Evolutionary conservation across 169 alveolate species (phyloP).

Genomic region (Plasmodium blacklocki): DNA sequence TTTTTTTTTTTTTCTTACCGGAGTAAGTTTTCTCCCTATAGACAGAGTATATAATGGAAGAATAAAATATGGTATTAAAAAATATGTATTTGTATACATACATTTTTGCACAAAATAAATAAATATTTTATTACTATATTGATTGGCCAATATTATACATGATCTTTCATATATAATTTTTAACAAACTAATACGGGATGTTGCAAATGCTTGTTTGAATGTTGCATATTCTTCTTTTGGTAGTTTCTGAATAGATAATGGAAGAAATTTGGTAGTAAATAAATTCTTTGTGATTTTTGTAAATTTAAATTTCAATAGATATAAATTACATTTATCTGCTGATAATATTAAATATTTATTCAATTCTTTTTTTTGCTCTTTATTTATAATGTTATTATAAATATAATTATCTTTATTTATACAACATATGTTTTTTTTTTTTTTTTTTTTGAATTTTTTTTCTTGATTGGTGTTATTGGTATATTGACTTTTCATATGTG

Average conservation of each 20-base stretch:
- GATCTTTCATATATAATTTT: slow-evolving; percentile 74
- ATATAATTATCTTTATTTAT: slow-evolving; percentile 4
- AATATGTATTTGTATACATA: slow-evolving; percentile 56
- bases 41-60: slow-evolving; percentile 44
- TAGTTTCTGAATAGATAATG: slow-evolving; percentile 17
- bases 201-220: not conserved
- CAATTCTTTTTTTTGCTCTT: slow-evolving; percentile 53
- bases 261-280: slow-evolving; percentile 55
- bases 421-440: slow-evolving; percentile 16
- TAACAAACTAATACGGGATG: slow-evolving; percentile 73
- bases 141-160: slow-evolving; percentile 65
- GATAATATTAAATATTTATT: slow-evolving; percentile 46
- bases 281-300: slow-evolving; percentile 50
- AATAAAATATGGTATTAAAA: slow-evolving; percentile 47
- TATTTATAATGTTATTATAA: slow-evolving; percentile 20
- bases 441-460: slow-evolving; percentile 3
- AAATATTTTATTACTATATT: slow-evolving; percentile 42
- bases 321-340: slow-evolving; percentile 52
- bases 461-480: not conserved
- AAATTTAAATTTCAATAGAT: slow-evolving; percentile 45
- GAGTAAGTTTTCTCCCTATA: slow-evolving; percentile 19
- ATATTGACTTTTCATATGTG: slow-evolving; percentile 40
- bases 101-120: slow-evolving; percentile 58
- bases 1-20: slow-evolving; percentile 20
- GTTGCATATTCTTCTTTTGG: slow-evolving; percentile 23